Evolutionary conservation across 2,329 filamentous ascomycete species (phyloP).

Genomic region (Neofusicoccum ribis): DNA sequence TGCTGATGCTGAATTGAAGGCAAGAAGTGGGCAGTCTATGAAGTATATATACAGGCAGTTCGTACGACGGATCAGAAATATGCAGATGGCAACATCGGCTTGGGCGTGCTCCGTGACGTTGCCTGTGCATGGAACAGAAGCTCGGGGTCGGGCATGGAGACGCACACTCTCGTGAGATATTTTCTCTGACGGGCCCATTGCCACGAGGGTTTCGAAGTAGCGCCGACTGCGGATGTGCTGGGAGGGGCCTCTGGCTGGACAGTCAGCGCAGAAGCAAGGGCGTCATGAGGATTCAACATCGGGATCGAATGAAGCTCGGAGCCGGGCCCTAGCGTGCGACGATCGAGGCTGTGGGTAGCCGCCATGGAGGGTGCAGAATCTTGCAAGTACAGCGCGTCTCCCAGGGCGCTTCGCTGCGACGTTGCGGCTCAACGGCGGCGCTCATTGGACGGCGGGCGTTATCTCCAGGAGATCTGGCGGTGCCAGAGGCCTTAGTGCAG

Average conservation of each 20-base stretch:
- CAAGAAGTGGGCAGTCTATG: not conserved
- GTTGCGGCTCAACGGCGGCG: not conserved
- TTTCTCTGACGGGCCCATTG: not conserved
- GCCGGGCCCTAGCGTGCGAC: not conserved
- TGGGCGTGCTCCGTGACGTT: not conserved
- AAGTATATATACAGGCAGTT: slow-evolving; percentile 2
- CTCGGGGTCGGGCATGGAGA: not conserved
- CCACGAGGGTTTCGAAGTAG: not conserved
- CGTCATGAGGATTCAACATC: not conserved
- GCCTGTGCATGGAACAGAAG: slow-evolving; percentile 2
- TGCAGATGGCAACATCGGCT: not conserved
- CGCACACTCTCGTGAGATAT: not conserved
- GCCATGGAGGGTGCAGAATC: not conserved
- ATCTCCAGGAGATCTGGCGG: slow-evolving; percentile 6
- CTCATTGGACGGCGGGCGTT: not conserved
- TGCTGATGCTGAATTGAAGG: not conserved
- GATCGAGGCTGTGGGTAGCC: not conserved
- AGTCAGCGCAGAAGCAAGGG: not conserved
- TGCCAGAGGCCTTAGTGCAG: not conserved
- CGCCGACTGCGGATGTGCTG: not conserved
- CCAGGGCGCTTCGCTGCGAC: not conserved
- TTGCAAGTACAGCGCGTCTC: not conserved
- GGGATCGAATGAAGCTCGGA: not conserved
- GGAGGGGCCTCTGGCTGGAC: not conserved
- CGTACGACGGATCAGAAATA: not conserved